Evolutionary conservation across 345 rosid species (phyloP).

Genomic region (Pugionium dolabratum): DNA sequence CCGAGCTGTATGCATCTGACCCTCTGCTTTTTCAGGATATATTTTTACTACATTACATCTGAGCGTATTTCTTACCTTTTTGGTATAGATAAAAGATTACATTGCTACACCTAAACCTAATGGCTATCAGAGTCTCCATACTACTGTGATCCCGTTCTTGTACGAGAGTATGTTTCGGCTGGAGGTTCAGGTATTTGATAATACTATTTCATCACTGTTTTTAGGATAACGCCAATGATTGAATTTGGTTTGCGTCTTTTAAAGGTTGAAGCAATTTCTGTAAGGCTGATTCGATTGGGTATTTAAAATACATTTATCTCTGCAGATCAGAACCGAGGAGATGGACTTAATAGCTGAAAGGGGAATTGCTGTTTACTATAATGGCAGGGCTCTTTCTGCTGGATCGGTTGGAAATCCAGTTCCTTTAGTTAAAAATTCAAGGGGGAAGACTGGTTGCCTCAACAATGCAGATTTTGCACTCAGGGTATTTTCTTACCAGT

Average conservation of each 20-base stretch:
- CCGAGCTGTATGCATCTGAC: conserved; percentile 62
- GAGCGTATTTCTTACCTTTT: conserved; percentile 29
- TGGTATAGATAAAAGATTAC: conserved; percentile 85
- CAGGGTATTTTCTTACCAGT: conserved; percentile 57
- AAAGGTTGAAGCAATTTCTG: conserved; percentile 13
- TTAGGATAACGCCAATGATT: not conserved
- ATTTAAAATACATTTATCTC: conserved; percentile 23
- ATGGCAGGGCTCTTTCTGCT: conserved; percentile 76
- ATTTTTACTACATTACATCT: conserved; percentile 10
- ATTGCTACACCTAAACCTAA: conserved; percentile 99
- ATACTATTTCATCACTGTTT: conserved; percentile 14
- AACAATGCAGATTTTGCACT: conserved; percentile 91
- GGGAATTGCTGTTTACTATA: conserved; percentile 97
- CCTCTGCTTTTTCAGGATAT: conserved; percentile 23
- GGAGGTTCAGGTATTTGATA: conserved; percentile 74
- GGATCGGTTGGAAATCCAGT: conserved; percentile 73
- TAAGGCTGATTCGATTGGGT: conserved; percentile 17
- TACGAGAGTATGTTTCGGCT: conserved; percentile 88
- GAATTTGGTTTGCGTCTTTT: not conserved
- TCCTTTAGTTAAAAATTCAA: conserved; percentile 64
- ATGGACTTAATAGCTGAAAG: conserved; percentile 97
- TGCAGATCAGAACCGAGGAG: conserved; percentile 96
- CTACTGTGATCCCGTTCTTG: conserved; percentile 85
- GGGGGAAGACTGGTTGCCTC: conserved; percentile 80
- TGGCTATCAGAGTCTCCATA: conserved; percentile 98